Conservation (phyloP, 2,329 filamentous ascomycete species). For the Alternaria gansuensis region DNA sequence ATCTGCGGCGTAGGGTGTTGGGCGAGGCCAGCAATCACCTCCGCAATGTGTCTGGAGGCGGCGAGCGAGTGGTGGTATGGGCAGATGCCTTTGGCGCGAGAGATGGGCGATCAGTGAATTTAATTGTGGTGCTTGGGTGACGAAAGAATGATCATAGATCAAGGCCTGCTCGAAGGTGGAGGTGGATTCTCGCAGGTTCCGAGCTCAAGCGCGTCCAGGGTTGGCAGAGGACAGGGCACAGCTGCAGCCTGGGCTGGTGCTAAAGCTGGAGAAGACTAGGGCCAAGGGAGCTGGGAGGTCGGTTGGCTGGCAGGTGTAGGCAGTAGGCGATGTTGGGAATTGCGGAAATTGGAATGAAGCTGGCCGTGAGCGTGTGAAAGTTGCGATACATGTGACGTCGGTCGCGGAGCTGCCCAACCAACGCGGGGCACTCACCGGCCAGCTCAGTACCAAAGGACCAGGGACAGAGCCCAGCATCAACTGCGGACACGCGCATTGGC, state of each 20-base stretch:
- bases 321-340: constrained; percentile 13
- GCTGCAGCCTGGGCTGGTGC: constrained; percentile 25
- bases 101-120: constrained; percentile 14
- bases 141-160: constrained; percentile 46
- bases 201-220: constrained; percentile 28
- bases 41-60: constrained; percentile 1
- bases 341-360: constrained; percentile 12
- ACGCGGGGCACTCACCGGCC: constrained; percentile 19
- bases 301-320: constrained; percentile 14
- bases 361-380: constrained; percentile 19
- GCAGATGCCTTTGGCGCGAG: constrained; percentile 2
- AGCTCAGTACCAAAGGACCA: constrained; percentile 9
- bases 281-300: constrained; percentile 11
- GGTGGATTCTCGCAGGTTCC: constrained; percentile 43
- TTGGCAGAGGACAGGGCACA: constrained; percentile 22
- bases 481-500: constrained; percentile 3
- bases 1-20: constrained; percentile 10
- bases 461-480: constrained; percentile 4
- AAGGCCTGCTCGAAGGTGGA: constrained; percentile 33
- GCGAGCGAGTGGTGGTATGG: constrained; percentile 6
- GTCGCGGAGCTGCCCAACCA: constrained; percentile 19
- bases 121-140: constrained; percentile 32
- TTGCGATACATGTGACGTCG: constrained; percentile 38
- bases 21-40: constrained; percentile 12
- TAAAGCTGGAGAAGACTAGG: constrained; percentile 22